Percentiles rank a stretch among this genome's conserved stretches.
phyloP scores from a whole-genome alignment of 768 basidiomycete genomes.

The Podaxis carcinomalis region DNA sequence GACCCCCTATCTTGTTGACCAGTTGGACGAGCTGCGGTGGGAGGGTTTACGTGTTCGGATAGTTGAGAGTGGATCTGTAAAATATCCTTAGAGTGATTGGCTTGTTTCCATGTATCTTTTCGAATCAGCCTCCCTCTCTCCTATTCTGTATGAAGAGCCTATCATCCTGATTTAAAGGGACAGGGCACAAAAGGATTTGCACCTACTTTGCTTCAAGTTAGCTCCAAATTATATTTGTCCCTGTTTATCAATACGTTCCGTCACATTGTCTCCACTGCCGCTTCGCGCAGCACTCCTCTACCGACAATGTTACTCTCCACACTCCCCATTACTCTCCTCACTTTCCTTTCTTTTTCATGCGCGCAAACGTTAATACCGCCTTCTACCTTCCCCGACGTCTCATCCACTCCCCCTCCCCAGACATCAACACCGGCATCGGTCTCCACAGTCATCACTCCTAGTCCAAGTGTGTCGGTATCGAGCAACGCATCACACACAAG shows the following conservation, averaged over 20 bases:
- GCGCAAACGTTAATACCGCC: conserved; percentile 12
- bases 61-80: not conserved
- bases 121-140: not conserved
- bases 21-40: conserved; percentile 8
- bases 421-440: not conserved
- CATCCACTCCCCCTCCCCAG: conserved; percentile 8
- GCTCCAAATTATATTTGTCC: not conserved
- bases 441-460: not conserved
- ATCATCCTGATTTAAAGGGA: not conserved
- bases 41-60: not conserved
- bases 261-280: not conserved
- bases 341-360: not conserved
- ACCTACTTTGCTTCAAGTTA: not conserved
- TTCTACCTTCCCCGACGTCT: conserved; percentile 16
- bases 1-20: conserved; percentile 7
- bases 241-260: not conserved
- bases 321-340: conserved; percentile 7
- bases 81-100: not conserved
- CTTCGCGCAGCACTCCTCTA: not conserved
- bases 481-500: conserved; percentile 21
- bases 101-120: not conserved
- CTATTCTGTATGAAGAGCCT: not conserved
- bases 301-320: conserved; percentile 5
- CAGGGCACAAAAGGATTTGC: too few relatives aligned
- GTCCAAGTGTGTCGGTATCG: conserved; percentile 8